Evolutionary conservation across 2,329 filamentous ascomycete species (phyloP).

Genomic region (Falciphora oryzae): DNA sequence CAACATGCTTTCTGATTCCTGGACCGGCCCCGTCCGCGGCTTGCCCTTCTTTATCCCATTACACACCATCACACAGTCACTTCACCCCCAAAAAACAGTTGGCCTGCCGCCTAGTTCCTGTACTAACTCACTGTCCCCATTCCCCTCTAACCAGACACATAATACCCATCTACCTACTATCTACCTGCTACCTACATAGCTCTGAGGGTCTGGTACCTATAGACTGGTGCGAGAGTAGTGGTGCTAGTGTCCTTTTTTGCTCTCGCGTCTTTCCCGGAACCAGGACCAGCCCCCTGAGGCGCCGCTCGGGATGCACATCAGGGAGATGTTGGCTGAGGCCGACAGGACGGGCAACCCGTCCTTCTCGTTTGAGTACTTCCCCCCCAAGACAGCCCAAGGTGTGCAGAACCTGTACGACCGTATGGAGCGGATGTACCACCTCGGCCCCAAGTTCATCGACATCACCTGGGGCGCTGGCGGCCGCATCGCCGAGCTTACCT

Average conservation of each 20-base stretch:
- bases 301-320: conserved; percentile 75
- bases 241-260: background rate
- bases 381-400: conserved; percentile 93
- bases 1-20: background rate
- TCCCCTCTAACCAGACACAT: background rate
- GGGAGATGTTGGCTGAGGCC: conserved; percentile 80
- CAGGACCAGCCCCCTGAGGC: background rate
- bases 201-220: background rate
- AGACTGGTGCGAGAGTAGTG: background rate
- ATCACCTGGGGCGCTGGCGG: conserved; percentile 98
- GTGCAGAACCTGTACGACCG: conserved; percentile 99
- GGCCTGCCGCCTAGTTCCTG: background rate
- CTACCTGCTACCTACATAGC: background rate
- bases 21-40: background rate
- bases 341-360: conserved; percentile 74
- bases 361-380: conserved; percentile 99
- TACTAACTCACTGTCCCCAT: background rate
- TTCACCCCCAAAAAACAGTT: background rate
- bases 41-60: background rate
- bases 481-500: conserved; percentile 82
- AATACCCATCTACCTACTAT: background rate
- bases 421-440: conserved; percentile 97
- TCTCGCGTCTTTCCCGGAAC: background rate
- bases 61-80: background rate
- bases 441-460: conserved; percentile 94